These are phyloP conservation scores for Mychonastes homosphaera DNA, from an alignment of 139 green algal species.

Conservation along the genomic window DNA sequence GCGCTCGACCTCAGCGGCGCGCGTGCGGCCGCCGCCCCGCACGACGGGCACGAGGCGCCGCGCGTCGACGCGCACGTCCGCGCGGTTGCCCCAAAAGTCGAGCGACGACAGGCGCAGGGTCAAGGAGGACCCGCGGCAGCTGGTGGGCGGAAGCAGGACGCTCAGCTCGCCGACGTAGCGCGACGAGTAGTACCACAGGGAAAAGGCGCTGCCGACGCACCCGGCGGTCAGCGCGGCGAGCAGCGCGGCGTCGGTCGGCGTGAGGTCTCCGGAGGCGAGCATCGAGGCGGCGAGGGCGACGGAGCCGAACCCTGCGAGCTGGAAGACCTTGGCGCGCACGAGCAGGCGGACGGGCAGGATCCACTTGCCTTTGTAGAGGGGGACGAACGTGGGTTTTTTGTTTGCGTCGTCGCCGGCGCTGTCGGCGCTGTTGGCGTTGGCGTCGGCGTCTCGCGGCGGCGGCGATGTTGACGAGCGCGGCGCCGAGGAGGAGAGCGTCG, in stretches of 20 bases:
- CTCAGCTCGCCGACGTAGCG: conserved; percentile 71
- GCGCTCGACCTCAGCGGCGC: background rate
- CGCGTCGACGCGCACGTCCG: conserved; percentile 47
- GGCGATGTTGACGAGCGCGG: background rate
- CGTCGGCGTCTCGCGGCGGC: background rate
- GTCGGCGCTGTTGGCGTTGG: background rate
- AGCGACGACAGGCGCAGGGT: conserved; percentile 47
- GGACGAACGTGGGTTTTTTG: too few relatives aligned
- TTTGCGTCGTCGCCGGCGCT: background rate
- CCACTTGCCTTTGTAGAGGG: conserved; percentile 4
- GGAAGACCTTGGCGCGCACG: conserved; percentile 63
- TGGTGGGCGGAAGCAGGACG: conserved; percentile 36
- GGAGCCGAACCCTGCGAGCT: conserved; percentile 44
- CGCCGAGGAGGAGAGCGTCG: too few relatives aligned
- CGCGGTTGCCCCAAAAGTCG: conserved; percentile 67
- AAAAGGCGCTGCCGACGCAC: background rate
- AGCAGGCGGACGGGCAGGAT: conserved; percentile 28
- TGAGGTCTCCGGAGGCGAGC: conserved; percentile 10
- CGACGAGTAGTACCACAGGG: conserved; percentile 44
- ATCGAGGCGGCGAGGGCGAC: conserved; percentile 12
- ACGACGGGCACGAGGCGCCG: conserved; percentile 40
- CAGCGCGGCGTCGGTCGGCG: conserved; percentile 1
- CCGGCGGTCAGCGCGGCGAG: too few relatives aligned
- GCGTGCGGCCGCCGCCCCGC: conserved; percentile 6
- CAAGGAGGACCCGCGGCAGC: too few relatives aligned